A percentile compares a stretch with the other conserved stretches of the same genome.
Evolutionary conservation across 2,329 filamentous ascomycete genomes (phyloP).

Genomic region (Coniochaeta ligniaria): DNA sequence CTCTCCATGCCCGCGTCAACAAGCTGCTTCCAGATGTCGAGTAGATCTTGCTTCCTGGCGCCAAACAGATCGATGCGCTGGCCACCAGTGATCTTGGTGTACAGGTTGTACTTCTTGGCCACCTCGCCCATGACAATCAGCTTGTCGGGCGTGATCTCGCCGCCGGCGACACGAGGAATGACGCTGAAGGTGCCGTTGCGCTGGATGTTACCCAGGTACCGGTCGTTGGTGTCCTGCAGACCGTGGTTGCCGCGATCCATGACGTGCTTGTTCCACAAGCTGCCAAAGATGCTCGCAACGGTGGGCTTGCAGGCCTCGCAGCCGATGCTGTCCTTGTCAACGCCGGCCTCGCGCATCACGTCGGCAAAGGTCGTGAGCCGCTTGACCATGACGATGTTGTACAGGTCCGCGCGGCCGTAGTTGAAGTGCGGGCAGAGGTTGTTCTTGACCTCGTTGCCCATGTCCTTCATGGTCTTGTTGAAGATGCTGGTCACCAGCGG

Average conservation of each 20-base stretch:
- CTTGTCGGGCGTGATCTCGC: slow-evolving; percentile 83
- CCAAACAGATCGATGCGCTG: slow-evolving; percentile 93
- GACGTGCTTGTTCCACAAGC: slow-evolving; percentile 77
- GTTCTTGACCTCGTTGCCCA: slow-evolving; percentile 85
- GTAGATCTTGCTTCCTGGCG: slow-evolving; percentile 77
- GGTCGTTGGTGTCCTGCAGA: slow-evolving; percentile 85
- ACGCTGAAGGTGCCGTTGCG: slow-evolving; percentile 88
- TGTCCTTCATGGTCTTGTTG: slow-evolving; percentile 77
- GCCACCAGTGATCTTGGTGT: slow-evolving; percentile 88
- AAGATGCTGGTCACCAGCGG: slow-evolving; percentile 84
- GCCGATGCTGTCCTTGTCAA: slow-evolving; percentile 63
- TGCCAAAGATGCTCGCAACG: slow-evolving; percentile 72
- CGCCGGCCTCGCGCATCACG: slow-evolving; percentile 74
- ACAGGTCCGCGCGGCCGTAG: slow-evolving; percentile 80
- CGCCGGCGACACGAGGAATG: slow-evolving; percentile 72
- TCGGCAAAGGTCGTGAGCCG: slow-evolving; percentile 63
- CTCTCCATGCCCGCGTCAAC: slow-evolving; percentile 84
- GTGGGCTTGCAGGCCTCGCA: slow-evolving; percentile 85
- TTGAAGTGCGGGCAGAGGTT: slow-evolving; percentile 79
- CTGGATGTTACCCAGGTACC: slow-evolving; percentile 83
- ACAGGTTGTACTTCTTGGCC: slow-evolving; percentile 75
- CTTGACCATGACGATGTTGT: slow-evolving; percentile 81
- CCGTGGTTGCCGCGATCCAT: slow-evolving; percentile 63
- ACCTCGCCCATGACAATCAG: slow-evolving; percentile 78
- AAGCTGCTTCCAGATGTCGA: slow-evolving; percentile 73